These are phyloP conservation scores for Crithidia mellificae DNA, from an alignment of 208 protist species.

Conservation along the genomic window DNA sequence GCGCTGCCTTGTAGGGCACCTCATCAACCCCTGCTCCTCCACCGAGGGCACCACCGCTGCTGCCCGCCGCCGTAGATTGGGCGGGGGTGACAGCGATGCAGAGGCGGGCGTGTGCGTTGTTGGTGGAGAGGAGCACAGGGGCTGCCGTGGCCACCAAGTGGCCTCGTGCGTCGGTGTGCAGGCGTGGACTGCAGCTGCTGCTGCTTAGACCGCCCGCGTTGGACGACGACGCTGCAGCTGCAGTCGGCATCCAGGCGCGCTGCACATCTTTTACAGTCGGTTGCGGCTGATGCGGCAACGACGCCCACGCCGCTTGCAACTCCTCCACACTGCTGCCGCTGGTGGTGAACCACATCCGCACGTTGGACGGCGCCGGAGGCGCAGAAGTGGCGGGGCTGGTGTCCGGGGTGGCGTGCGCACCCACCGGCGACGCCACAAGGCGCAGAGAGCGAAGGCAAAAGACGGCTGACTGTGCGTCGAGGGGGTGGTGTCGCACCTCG, in stretches of 20 bases:
- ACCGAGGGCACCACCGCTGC: too few relatives aligned
- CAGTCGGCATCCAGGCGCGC: slow-evolving; percentile 23
- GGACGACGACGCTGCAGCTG: neutral
- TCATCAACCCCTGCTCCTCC: too few relatives aligned
- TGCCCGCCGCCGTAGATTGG: too few relatives aligned
- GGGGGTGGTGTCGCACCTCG: slow-evolving; percentile 17
- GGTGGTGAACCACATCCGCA: slow-evolving; percentile 39
- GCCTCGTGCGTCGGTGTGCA: slow-evolving; percentile 20
- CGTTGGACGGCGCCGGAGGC: slow-evolving; percentile 8
- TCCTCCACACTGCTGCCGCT: slow-evolving; percentile 23
- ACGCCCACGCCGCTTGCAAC: slow-evolving; percentile 18
- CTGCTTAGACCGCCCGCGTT: slow-evolving; percentile 1
- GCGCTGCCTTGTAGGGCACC: neutral
- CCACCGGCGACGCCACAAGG: slow-evolving; percentile 23
- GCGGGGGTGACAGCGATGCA: slow-evolving; percentile 32
- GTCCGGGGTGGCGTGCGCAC: neutral
- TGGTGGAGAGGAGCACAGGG: slow-evolving; percentile 36
- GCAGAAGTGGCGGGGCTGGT: neutral
- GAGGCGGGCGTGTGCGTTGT: slow-evolving; percentile 28
- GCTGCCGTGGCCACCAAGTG: slow-evolving; percentile 6
- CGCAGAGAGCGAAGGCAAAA: slow-evolving; percentile 36
- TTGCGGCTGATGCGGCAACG: neutral
- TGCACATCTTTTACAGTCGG: slow-evolving; percentile 24
- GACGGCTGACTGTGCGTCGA: slow-evolving; percentile 23
- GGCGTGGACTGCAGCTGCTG: slow-evolving; percentile 11